Percentiles rank a stretch among this genome's conserved stretches.
phyloP scores from a whole-genome alignment of 805 yeast genomes.

The Candida sphagnicola region DNA sequence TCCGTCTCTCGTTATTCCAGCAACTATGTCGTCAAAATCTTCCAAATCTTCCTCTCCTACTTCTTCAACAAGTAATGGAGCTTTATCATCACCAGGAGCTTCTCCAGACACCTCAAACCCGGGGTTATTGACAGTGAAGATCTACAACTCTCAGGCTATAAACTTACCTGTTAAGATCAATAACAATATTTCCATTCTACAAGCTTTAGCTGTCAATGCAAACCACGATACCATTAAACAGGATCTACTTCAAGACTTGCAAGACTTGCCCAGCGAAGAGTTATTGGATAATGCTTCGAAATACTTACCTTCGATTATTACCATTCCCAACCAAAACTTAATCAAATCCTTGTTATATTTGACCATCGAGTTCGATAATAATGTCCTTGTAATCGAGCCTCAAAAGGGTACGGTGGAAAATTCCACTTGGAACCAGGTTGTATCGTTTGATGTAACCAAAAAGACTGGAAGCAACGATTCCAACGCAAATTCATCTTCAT shows the following conservation, averaged over 20 bases:
- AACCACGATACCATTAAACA: constrained; percentile 25
- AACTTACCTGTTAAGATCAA: constrained; percentile 67
- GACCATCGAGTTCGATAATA: constrained; percentile 92
- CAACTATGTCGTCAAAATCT: not conserved
- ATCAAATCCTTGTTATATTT: constrained; percentile 73
- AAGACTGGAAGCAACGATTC: constrained; percentile 25
- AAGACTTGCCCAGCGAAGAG: constrained; percentile 11
- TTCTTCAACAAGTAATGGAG: constrained; percentile 1
- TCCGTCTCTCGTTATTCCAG: not conserved
- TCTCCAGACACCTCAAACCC: constrained; percentile 28
- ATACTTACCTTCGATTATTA: constrained; percentile 50
- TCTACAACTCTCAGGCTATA: constrained; percentile 66
- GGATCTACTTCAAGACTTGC: constrained; percentile 30
- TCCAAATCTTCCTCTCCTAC: constrained; percentile 1
- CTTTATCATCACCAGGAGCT: not conserved
- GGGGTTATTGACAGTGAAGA: constrained; percentile 73
- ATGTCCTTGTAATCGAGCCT: constrained; percentile 85
- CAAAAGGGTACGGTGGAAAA: constrained; percentile 72
- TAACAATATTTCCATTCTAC: constrained; percentile 57
- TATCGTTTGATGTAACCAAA: constrained; percentile 78
- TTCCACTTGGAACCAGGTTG: constrained; percentile 85
- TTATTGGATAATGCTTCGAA: constrained; percentile 23
- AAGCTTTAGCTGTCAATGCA: constrained; percentile 60
- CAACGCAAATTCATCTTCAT: not conserved
- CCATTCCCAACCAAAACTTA: constrained; percentile 49